Evolutionary conservation across 192 early-diverging fungal genomes (phyloP).

Genomic region (Coemansia sp.): DNA sequence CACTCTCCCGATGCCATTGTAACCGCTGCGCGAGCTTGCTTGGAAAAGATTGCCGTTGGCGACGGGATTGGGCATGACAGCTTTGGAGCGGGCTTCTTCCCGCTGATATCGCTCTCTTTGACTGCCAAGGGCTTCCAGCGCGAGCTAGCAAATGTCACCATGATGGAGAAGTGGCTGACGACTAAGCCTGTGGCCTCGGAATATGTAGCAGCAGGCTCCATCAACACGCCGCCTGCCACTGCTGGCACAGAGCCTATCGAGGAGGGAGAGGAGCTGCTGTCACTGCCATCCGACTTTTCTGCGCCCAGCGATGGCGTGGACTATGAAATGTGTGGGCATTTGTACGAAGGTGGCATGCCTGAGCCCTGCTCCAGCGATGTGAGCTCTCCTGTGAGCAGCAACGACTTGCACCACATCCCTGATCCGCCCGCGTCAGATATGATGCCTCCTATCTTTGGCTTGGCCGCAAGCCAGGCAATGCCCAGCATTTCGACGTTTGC

Average conservation of each 20-base stretch:
- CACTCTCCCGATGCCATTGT: conserved; percentile 26
- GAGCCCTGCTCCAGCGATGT: conserved; percentile 2
- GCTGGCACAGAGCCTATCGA: background rate
- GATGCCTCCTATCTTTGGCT: background rate
- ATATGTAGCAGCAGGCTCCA: background rate
- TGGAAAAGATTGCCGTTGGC: conserved; percentile 11
- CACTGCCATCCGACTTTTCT: background rate
- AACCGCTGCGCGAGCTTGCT: conserved; percentile 18
- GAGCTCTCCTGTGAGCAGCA: conserved; percentile 4
- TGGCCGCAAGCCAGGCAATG: background rate
- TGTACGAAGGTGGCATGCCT: background rate
- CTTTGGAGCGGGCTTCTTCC: conserved; percentile 11
- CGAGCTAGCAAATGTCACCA: conserved; percentile 27
- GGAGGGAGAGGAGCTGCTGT: background rate
- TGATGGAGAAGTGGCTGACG: conserved; percentile 45
- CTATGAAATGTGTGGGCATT: background rate
- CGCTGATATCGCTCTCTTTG: conserved; percentile 25
- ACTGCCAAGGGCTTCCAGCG: conserved; percentile 38
- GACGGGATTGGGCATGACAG: background rate
- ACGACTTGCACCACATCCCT: conserved; percentile 2
- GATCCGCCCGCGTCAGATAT: background rate
- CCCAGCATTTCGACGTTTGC: background rate
- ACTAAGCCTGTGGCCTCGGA: background rate
- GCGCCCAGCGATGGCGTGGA: background rate
- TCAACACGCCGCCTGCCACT: too few species aligned